Evolutionary conservation across 306 rosid species (phyloP), one percentile per base, ranked within the genome.

Genomic region (Castanea mollissima): DNA sequence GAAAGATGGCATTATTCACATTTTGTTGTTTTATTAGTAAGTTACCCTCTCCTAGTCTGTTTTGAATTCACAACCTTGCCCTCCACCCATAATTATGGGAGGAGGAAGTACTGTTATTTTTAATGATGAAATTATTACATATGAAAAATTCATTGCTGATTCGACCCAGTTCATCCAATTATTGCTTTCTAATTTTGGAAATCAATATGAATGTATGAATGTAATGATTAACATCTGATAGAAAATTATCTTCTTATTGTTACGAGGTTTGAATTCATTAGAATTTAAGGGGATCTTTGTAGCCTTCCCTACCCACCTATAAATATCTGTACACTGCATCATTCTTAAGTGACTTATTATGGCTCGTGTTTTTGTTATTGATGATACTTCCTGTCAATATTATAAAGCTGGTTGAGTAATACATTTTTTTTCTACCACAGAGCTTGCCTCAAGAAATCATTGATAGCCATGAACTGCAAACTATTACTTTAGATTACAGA

Each of bases 371-470:
- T 75, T 38, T 62, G 5, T 19, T 23, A 4, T 18, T 38, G 1
- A 16, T 57, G 25, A 13, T 67, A 34, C 15, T 13, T 55, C 4
- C 19, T 57, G 27, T 69, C 72, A 69, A 25, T 31, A 71, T 72
- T 73, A 52, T 51, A 20, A 18, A 59, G 73, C 85, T 84, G 70
- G 76, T 80, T 11, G 5, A 60, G 6, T 15, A 29, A 35, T n/a
- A 8, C 46, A n/a, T 55, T 62, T 67, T 23, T 10, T 63, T 49
- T 73, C 52, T 75, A 25, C 80, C 46, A 63, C 91, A 95, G 99
- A 93, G 98, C 85, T 83, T 95, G 75, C 99, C 99, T 67, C 99
- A 93, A 88, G 96, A 95, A 88, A 75, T 89, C 88, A 93, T 95
- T 55, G 97, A 89, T 65, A 87, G 77, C 88, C 86, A 90, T 79